Evolutionary conservation across 768 basidiomycete species (phyloP).

Genomic region (Trametes sanguinea): DNA sequence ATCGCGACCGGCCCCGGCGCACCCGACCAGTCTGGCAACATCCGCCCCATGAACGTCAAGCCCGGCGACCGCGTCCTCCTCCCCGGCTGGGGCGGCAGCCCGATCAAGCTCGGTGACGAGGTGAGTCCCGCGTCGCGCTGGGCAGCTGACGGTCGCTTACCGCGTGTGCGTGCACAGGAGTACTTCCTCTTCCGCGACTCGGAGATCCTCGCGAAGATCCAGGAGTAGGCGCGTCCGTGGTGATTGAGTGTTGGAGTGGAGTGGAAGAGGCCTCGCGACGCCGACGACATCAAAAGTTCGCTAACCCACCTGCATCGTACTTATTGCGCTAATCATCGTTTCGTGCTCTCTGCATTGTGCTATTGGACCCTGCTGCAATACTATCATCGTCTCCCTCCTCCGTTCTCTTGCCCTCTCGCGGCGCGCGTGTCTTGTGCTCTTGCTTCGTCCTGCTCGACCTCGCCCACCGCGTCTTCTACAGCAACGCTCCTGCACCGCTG

Average conservation of each 20-base stretch:
- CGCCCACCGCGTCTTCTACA: too few species aligned
- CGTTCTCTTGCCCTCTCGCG: too few species aligned
- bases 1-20: slow-evolving; percentile 95
- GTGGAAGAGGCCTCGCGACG: not conserved
- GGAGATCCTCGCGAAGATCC: slow-evolving; percentile 95
- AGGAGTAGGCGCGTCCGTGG: slow-evolving; percentile 53
- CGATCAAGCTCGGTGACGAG: slow-evolving; percentile 97
- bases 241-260: not conserved
- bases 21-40: slow-evolving; percentile 79
- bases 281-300: slow-evolving; percentile 21
- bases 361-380: not conserved
- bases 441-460: too few species aligned
- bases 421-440: too few species aligned
- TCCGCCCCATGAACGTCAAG: slow-evolving; percentile 77
- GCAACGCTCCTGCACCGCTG: too few species aligned
- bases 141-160: not conserved
- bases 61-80: slow-evolving; percentile 91
- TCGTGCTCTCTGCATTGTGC: slow-evolving; percentile 7
- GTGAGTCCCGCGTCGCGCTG: slow-evolving; percentile 47
- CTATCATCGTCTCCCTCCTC: not conserved
- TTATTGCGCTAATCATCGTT: slow-evolving; percentile 17
- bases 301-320: slow-evolving; percentile 20
- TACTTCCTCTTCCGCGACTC: slow-evolving; percentile 93
- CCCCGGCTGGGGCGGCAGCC: slow-evolving; percentile 94
- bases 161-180: slow-evolving; percentile 54